Conservation (phyloP, 2,329 filamentous ascomycete genomes). For the Coniochaeta ligniaria region DNA sequence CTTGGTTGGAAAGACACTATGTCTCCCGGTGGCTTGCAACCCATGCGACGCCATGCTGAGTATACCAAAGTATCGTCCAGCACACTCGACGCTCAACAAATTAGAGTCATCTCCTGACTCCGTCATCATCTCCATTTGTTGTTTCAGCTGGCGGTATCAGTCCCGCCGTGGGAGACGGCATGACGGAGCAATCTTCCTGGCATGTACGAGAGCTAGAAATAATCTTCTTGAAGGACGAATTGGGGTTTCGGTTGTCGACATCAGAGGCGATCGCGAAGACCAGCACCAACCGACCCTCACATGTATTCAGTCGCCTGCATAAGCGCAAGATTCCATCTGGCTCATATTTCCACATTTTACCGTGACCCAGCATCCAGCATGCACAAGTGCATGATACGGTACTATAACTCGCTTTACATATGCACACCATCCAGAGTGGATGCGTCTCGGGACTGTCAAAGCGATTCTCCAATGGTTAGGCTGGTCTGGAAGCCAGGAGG, state of each 20-base stretch:
- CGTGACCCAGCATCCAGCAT: not conserved
- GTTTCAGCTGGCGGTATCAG: not conserved
- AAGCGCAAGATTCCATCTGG: slow-evolving; percentile 12
- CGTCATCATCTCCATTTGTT: not conserved
- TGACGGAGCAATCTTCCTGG: not conserved
- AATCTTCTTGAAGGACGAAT: not conserved
- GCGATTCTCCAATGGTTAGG: not conserved
- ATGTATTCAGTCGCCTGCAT: slow-evolving; percentile 7
- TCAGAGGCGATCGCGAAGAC: not conserved
- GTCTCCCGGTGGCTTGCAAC: not conserved
- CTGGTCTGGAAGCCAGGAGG: not conserved
- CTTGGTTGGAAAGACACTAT: not conserved
- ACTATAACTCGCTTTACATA: not conserved
- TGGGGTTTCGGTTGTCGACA: slow-evolving; percentile 2
- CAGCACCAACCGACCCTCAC: not conserved
- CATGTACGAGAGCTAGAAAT: not conserved
- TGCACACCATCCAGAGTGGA: not conserved
- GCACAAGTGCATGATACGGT: not conserved
- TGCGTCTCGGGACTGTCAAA: not conserved
- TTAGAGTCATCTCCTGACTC: not conserved
- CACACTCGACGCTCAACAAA: not conserved
- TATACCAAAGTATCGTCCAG: not conserved
- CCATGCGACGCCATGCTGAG: not conserved
- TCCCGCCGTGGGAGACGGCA: not conserved
- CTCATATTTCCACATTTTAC: not conserved